Evolutionary conservation across 2,329 filamentous ascomycete species (phyloP).

Genomic region (Pseudogymnoascus sp.): DNA sequence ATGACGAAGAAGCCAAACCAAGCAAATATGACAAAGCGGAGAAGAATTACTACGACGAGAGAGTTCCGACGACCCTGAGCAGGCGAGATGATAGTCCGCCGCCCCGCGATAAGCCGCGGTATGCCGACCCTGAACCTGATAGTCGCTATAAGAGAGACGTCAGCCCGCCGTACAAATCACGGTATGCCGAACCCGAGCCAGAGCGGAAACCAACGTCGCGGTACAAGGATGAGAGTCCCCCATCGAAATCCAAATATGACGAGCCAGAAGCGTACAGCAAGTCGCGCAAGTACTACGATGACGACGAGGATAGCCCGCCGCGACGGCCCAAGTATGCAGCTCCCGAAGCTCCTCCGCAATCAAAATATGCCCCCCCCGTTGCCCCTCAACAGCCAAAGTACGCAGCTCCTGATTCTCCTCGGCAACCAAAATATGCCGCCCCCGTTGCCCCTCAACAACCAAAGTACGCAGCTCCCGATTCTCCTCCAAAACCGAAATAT

Average conservation of each 20-base stretch:
- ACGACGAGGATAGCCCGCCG: neutral
- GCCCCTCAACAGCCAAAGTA: neutral
- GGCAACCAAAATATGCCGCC: neutral
- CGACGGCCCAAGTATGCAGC: constrained; percentile 2
- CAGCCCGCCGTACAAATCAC: neutral
- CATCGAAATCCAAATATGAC: neutral
- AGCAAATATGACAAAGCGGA: neutral
- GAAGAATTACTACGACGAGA: neutral
- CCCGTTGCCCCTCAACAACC: neutral
- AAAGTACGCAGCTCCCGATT: neutral
- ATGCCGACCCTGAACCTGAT: neutral
- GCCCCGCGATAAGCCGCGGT: neutral
- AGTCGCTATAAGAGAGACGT: constrained; percentile 1
- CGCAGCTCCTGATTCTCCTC: neutral
- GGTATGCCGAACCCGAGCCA: neutral
- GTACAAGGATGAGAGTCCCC: neutral
- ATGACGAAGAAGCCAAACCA: neutral
- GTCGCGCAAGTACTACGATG: constrained; percentile 4
- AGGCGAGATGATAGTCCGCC: neutral
- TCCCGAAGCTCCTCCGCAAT: neutral
- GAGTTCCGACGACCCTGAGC: neutral
- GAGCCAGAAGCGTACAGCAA: neutral
- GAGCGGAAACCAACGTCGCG: neutral
- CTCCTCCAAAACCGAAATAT: neutral
- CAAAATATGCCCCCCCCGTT: constrained; percentile 3